A percentile compares a stretch with the other conserved stretches of the same genome.
Evolutionary conservation across 2,329 filamentous ascomycete genomes (phyloP).

Genomic region (Ciborinia camelliae): DNA sequence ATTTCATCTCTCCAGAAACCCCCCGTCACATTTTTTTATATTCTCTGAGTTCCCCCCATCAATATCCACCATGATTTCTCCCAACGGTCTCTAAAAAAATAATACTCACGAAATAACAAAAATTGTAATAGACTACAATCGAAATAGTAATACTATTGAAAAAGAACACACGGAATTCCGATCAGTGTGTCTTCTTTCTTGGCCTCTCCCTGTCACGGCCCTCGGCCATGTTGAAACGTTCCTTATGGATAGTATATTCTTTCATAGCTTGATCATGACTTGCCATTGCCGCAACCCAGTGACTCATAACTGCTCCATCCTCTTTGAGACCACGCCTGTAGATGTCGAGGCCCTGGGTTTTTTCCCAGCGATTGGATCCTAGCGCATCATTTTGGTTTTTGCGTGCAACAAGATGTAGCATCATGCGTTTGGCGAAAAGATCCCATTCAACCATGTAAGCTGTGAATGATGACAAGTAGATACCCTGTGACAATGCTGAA

Average conservation of each 20-base stretch:
- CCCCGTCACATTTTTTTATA: not conserved
- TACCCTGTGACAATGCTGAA: slow-evolving; percentile 40
- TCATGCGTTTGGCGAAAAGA: slow-evolving; percentile 50
- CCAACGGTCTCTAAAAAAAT: slow-evolving; percentile 1
- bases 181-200: slow-evolving; percentile 21
- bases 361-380: slow-evolving; percentile 44
- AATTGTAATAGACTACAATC: not conserved
- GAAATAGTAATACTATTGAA: slow-evolving; percentile 9
- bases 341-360: slow-evolving; percentile 46
- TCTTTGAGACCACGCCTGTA: slow-evolving; percentile 61
- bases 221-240: slow-evolving; percentile 43
- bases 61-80: not conserved
- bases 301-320: slow-evolving; percentile 59
- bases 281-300: slow-evolving; percentile 58
- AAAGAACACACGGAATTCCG: not conserved
- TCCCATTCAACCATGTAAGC: slow-evolving; percentile 53
- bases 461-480: slow-evolving; percentile 53
- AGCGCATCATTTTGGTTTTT: slow-evolving; percentile 41
- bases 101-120: slow-evolving; percentile 9
- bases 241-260: slow-evolving; percentile 52
- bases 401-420: slow-evolving; percentile 54
- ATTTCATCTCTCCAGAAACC: slow-evolving; percentile 1
- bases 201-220: slow-evolving; percentile 26
- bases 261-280: slow-evolving; percentile 57
- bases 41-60: not conserved